Percentiles rank a stretch among this genome's conserved stretches.
These are phyloP conservation scores for Hypoxylon sp. DNA, from an alignment of 2,329 filamentous ascomycete genomes.

Conservation along the genomic window DNA sequence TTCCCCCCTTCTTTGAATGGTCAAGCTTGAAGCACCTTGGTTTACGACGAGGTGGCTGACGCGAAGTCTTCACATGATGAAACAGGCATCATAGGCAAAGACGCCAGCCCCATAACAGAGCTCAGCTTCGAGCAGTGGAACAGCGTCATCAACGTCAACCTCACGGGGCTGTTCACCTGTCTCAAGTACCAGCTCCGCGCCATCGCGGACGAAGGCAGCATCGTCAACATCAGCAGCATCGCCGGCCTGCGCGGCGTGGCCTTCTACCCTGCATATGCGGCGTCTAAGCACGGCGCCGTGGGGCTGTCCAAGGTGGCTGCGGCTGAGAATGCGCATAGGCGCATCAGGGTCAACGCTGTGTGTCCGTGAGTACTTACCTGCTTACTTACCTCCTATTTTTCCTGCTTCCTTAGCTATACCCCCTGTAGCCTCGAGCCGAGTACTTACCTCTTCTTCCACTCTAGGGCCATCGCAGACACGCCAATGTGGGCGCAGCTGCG, in stretches of 20 bases:
- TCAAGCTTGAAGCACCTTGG: too few species aligned
- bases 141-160: slow-evolving; percentile 61
- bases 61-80: not conserved
- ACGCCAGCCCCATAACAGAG: slow-evolving; percentile 41
- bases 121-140: slow-evolving; percentile 61
- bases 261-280: slow-evolving; percentile 51
- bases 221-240: slow-evolving; percentile 63
- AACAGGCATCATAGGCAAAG: slow-evolving; percentile 37
- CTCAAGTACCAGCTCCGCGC: slow-evolving; percentile 63
- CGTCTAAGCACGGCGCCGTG: slow-evolving; percentile 54
- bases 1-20: not conserved
- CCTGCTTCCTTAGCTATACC: not conserved
- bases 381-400: too few species aligned
- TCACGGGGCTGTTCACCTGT: slow-evolving; percentile 65
- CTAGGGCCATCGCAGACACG: slow-evolving; percentile 33
- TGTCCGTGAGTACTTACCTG: slow-evolving; percentile 47
- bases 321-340: slow-evolving; percentile 46
- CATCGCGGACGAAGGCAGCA: slow-evolving; percentile 59
- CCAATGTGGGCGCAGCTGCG: slow-evolving; percentile 27
- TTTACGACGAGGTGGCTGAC: not conserved
- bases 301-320: slow-evolving; percentile 53
- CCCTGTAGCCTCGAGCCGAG: not conserved
- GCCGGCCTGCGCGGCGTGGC: slow-evolving; percentile 58
- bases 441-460: not conserved
- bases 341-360: slow-evolving; percentile 50